Evolutionary conservation across 176 grass and related monocot species (phyloP).

Genomic region (Oryza glaberrima): DNA sequence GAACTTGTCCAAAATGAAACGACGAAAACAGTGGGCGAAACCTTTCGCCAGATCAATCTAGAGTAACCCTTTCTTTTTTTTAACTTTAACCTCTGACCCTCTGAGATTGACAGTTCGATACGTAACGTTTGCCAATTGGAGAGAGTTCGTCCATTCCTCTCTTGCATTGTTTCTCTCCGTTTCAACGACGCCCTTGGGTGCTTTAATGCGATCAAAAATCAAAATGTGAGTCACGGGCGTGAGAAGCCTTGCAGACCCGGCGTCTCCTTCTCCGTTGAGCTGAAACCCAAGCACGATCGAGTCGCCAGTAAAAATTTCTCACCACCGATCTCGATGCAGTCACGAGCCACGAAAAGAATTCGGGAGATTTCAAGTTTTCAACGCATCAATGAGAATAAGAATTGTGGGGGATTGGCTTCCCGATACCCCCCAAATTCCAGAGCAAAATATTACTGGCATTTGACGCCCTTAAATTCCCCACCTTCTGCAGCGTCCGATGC

Average conservation of each 20-base stretch:
- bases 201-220: slow-evolving; percentile 17
- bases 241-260: slow-evolving; percentile 21
- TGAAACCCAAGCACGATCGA: not conserved
- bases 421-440: slow-evolving; percentile 31
- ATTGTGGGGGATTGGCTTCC: slow-evolving; percentile 34
- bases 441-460: slow-evolving; percentile 10
- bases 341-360: slow-evolving; percentile 17
- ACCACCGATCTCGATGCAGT: slow-evolving; percentile 31
- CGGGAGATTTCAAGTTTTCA: not conserved
- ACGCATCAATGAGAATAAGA: slow-evolving; percentile 19
- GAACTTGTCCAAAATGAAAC: not conserved
- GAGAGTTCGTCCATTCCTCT: not conserved
- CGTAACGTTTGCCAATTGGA: not conserved
- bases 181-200: not conserved
- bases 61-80: not conserved
- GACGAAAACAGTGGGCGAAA: not conserved
- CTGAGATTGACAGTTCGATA: not conserved
- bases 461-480: slow-evolving; percentile 39
- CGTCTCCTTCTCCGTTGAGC: slow-evolving; percentile 14
- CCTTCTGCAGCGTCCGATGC: slow-evolving; percentile 46
- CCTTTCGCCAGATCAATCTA: not conserved
- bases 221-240: slow-evolving; percentile 34
- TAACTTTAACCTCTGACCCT: not conserved
- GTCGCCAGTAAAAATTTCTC: not conserved
- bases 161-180: not conserved